A percentile compares a stretch with the other conserved stretches of the same genome.
phyloP scores from a whole-genome alignment of 768 basidiomycete species.

The Kwoniella dendrophila region DNA sequence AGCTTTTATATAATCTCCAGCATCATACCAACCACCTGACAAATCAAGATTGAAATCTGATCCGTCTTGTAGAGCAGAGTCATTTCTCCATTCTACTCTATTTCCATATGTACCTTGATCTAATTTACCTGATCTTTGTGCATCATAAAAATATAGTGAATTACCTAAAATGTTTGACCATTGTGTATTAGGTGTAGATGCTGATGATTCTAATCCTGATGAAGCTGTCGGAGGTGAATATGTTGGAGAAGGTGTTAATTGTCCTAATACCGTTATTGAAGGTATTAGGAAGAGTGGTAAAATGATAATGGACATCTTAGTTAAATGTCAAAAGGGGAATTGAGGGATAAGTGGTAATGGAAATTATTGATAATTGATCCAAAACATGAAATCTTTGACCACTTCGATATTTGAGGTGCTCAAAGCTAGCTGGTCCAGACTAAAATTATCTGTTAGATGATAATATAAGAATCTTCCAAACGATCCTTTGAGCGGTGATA shows the following conservation, averaged over 20 bases:
- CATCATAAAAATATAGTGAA: conserved; percentile 85
- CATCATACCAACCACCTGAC: conserved; percentile 88
- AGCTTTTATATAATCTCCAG: conserved; percentile 85
- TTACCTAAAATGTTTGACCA: conserved; percentile 82
- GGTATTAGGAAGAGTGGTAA: not conserved
- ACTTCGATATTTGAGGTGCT: not conserved
- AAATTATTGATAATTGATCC: no score
- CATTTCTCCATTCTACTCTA: conserved; percentile 84
- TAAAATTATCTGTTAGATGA: no score
- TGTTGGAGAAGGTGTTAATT: conserved; percentile 47
- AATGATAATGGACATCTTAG: not conserved
- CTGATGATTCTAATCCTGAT: conserved; percentile 32
- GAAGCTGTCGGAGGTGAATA: conserved; percentile 44
- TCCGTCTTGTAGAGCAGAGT: conserved; percentile 76
- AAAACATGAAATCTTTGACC: no score
- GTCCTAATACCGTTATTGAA: conserved; percentile 35
- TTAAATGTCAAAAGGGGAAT: not conserved
- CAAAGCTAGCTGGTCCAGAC: not conserved
- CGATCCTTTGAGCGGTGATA: not conserved
- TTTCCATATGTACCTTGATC: conserved; percentile 61
- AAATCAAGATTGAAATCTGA: conserved; percentile 72
- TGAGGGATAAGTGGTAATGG: no score
- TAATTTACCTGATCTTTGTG: conserved; percentile 78
- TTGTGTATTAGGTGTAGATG: conserved; percentile 66
- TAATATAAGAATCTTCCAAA: no score